Evolutionary conservation across 495 filamentous ascomycete species (phyloP), one percentile per base, ranked within the genome.

Genomic region (Penicillium lividum): DNA sequence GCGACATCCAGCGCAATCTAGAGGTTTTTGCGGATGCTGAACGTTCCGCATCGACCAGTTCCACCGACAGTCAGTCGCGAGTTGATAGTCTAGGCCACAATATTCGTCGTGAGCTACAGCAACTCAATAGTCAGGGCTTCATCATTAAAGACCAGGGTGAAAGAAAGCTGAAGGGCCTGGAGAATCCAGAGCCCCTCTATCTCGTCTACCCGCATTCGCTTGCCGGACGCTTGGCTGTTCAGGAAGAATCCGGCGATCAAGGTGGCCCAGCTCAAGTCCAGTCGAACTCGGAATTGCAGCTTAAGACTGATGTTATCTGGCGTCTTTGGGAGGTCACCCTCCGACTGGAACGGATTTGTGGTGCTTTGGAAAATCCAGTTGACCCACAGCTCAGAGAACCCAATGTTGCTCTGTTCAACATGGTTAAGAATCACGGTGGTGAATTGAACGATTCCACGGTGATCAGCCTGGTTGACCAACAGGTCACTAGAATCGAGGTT

Each of bases 81-180:
- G 54, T 86, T 44, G 86, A 81, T 22, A 73, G 70, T 31, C 62
- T 77, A 18, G 70, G 76, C 4, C 79, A 85, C 55, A 79, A 89
- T 31, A 96, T 98, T 59, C 88, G 91, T 58, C 87, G 86, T 42
- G 94, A 98, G 72, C 83, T 98, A 18, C 86, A 92, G 33, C 88
- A 89, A 13, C 80, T 99, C 25, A 92, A 86, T 59, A 91, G 87
- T 59, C 91, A 96, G 76, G 95, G 95, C 16, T 99, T 98, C 67
- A 90, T 96, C 68, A 91, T 97, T 66, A 97, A 97, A 71, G 91
- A 95, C 61, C 89, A 98, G 65, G 94, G 94, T 22, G 90, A 96
- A 66, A 85, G 86, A 43, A 97, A 94, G 65, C 77, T 99, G 34
- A 99, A 99, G 70, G 94, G 94, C 3, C 84, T 99, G 7, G 94